Base-by-base conservation (phyloP, 2,329 filamentous ascomycete species). In the Fusarium solani-melongenae region DNA sequence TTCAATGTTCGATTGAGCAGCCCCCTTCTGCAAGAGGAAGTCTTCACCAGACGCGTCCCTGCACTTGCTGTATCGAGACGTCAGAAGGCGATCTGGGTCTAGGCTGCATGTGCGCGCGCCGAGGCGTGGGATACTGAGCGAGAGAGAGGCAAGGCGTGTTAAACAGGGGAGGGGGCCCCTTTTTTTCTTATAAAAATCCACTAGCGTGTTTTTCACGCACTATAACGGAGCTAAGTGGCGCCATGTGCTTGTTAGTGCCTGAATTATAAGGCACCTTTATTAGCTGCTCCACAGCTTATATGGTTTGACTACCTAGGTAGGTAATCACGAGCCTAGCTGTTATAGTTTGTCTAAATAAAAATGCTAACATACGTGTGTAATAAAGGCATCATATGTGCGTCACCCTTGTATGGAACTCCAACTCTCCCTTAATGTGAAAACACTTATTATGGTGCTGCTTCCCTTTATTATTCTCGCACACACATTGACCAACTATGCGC, bases 31-130 rank as follows among this genome's bases (percentile, higher is more conserved):
- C 34, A 55, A 27, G 29, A 29, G 38, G 46, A 62, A 38, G 17
- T n/a, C 64, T 51, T 44, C 61, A 51, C 36, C 63, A 31, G 46
- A 63, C 71, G 71, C 71, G 71, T 74, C 57, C 14, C 59, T 38
- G 46, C 34, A 70, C 49, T 57, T 58, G 46, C 64, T 44, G 39
- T 64, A 63, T 63, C 60, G 64, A 58, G 12, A 38, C 39, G 24
- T n/a, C 51, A n/a, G 22, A 39, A 39, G 29, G 57, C 44, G 36
- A 62, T 31, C 24, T 17, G 33, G 36, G 49, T 41, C 34, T 66
- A 24, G 4, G 57, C 39, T 34, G 62, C n/a, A 29, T 46, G 24
- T 58, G 39, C 39, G 53, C 58, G 57, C 44, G 46, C 71, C 27
- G 17, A 38, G 62, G 60, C 12, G 56, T 67, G 63, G 10, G 29